phyloP scores from a whole-genome alignment of 1,139 yeast species.

The Suhomyces bokatorum region DNA sequence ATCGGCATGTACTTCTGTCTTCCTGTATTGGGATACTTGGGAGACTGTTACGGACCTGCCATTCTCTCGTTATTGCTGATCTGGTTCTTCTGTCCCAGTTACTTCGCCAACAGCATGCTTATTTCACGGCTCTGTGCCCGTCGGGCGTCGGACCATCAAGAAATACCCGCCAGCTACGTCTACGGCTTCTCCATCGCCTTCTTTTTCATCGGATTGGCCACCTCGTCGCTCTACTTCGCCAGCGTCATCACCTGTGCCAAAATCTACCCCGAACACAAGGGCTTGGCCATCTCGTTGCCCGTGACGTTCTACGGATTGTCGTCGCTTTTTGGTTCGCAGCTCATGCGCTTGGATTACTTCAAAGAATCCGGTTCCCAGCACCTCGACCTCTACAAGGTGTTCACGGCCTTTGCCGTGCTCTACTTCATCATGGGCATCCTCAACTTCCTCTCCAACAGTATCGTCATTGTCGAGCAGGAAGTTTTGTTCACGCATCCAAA shows the following conservation, averaged over 20 bases:
- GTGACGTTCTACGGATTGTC: slow-evolving; percentile 86
- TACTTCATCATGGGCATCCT: slow-evolving; percentile 57
- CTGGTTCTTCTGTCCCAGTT: slow-evolving; percentile 71
- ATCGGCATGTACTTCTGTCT: slow-evolving; percentile 84
- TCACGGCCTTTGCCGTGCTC: slow-evolving; percentile 55
- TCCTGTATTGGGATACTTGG: slow-evolving; percentile 79
- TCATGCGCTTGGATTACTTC: slow-evolving; percentile 47
- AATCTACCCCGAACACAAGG: slow-evolving; percentile 70
- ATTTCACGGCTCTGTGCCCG: slow-evolving; percentile 1
- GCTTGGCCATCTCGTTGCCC: slow-evolving; percentile 84
- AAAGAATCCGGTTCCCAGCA: slow-evolving; percentile 21
- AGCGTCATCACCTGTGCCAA: slow-evolving; percentile 82
- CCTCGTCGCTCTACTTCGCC: slow-evolving; percentile 77
- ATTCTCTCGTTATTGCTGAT: slow-evolving; percentile 65
- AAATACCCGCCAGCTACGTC: slow-evolving; percentile 17
- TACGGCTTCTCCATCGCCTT: slow-evolving; percentile 37
- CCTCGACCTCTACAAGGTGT: slow-evolving; percentile 55
- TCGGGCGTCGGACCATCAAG: not conserved
- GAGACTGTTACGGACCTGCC: slow-evolving; percentile 85
- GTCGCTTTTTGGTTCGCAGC: slow-evolving; percentile 62
- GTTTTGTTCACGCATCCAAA: slow-evolving; percentile 31
- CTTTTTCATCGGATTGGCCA: slow-evolving; percentile 69
- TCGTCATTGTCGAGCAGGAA: slow-evolving; percentile 63
- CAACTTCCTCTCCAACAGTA: slow-evolving; percentile 62
- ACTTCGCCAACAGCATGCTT: slow-evolving; percentile 42